Evolutionary conservation across 192 early-diverging fungal species (phyloP).

Genomic region (Phycomyces nitens): DNA sequence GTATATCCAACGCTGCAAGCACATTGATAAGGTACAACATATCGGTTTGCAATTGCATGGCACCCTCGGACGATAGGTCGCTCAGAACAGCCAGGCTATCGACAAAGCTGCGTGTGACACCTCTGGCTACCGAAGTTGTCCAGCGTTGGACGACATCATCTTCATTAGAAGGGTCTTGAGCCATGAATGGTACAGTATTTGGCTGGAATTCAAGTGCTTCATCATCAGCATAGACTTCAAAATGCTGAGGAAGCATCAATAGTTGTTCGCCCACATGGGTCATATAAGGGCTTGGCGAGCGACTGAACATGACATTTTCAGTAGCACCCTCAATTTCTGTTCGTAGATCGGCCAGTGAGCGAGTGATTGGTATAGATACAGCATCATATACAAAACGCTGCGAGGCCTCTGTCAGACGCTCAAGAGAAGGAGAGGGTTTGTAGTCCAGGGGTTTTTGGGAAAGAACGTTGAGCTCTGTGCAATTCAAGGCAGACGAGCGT

Average conservation of each 20-base stretch:
- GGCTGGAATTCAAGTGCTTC: slow-evolving; percentile 46
- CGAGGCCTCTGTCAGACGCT: slow-evolving; percentile 3
- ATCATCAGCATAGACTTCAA: slow-evolving; percentile 61
- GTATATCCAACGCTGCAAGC: slow-evolving; percentile 24
- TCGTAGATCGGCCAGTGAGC: slow-evolving; percentile 11
- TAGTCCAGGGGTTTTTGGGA: neutral
- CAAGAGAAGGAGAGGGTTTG: neutral
- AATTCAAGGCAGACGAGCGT: slow-evolving; percentile 19
- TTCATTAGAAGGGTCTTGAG: slow-evolving; percentile 5
- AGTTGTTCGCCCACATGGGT: slow-evolving; percentile 66
- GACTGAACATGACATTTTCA: slow-evolving; percentile 46
- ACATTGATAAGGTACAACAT: slow-evolving; percentile 60
- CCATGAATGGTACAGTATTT: slow-evolving; percentile 41
- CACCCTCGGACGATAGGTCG: slow-evolving; percentile 43
- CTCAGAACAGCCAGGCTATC: slow-evolving; percentile 35
- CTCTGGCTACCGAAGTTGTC: slow-evolving; percentile 65
- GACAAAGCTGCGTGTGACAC: slow-evolving; percentile 47
- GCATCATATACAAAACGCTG: slow-evolving; percentile 22
- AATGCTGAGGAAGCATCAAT: slow-evolving; percentile 62
- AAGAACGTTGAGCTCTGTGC: neutral
- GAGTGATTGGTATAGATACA: slow-evolving; percentile 14
- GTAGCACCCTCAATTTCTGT: slow-evolving; percentile 4
- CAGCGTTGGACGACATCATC: slow-evolving; percentile 33
- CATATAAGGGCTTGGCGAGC: slow-evolving; percentile 65
- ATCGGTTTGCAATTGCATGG: slow-evolving; percentile 60